These are phyloP conservation scores for Debaryomyces castellii DNA, from an alignment of 805 yeast species.

Conservation along the genomic window DNA sequence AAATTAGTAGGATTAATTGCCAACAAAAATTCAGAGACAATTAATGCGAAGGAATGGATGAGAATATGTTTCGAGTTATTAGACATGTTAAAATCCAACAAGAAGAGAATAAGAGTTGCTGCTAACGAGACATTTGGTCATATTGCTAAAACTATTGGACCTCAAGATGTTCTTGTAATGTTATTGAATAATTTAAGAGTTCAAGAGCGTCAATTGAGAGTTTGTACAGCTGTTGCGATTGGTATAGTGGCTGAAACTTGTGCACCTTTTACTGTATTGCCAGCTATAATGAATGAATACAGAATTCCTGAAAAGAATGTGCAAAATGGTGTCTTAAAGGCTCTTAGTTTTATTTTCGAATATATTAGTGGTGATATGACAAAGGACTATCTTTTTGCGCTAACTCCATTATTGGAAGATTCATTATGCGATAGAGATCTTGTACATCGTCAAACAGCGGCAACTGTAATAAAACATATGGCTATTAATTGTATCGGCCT, in stretches of 20 bases:
- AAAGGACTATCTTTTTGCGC: constrained; percentile 76
- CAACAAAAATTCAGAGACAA: constrained; percentile 71
- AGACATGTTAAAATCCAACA: constrained; percentile 82
- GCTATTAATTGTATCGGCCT: constrained; percentile 76
- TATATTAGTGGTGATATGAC: constrained; percentile 77
- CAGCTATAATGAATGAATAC: constrained; percentile 94
- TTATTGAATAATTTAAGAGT: constrained; percentile 80
- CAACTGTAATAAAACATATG: constrained; percentile 79
- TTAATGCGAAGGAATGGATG: constrained; percentile 96
- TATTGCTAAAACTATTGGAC: constrained; percentile 91
- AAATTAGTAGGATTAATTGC: constrained; percentile 82
- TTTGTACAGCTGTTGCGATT: constrained; percentile 96
- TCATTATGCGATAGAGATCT: constrained; percentile 88
- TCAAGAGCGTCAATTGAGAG: constrained; percentile 94
- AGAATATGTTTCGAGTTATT: constrained; percentile 86
- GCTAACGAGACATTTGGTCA: constrained; percentile 91
- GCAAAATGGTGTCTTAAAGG: constrained; percentile 92
- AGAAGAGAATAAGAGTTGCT: constrained; percentile 72
- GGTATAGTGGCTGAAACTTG: constrained; percentile 95
- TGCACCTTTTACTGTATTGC: constrained; percentile 88
- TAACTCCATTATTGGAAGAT: constrained; percentile 78
- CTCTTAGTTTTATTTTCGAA: constrained; percentile 88
- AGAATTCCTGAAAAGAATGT: constrained; percentile 89
- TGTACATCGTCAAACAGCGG: constrained; percentile 94
- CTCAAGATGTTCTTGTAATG: constrained; percentile 88